phyloP scores from a whole-genome alignment of 768 basidiomycete species.

The Daedalea quercina region DNA sequence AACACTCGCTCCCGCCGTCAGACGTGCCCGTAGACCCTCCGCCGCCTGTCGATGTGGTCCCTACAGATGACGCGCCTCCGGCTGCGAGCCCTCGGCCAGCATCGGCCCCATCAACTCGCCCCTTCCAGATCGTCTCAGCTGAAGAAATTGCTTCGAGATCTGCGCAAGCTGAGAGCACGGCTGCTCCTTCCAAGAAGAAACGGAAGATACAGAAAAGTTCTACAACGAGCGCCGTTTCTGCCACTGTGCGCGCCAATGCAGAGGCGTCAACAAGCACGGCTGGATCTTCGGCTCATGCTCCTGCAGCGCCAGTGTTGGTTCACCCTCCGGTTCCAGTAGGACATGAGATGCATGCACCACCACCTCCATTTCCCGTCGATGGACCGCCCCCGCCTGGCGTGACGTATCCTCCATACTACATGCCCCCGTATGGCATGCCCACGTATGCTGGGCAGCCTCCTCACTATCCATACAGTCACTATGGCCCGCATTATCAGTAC shows the following conservation, averaged over 20 bases:
- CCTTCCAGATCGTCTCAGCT: background rate
- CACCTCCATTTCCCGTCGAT: conserved; percentile 12
- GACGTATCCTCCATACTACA: conserved; percentile 29
- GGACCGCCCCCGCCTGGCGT: conserved; percentile 17
- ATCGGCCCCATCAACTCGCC: background rate
- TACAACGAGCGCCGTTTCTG: background rate
- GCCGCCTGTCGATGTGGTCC: background rate
- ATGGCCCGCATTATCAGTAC: background rate
- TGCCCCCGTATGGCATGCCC: conserved; percentile 29
- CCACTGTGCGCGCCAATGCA: background rate
- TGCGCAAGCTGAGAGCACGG: background rate
- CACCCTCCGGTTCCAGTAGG: background rate
- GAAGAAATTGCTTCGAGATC: background rate
- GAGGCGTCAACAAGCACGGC: background rate
- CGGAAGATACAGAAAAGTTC: background rate
- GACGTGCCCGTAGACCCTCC: no score
- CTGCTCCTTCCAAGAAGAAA: conserved; percentile 4
- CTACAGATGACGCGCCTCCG: background rate
- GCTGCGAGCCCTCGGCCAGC: background rate
- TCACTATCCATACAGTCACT: conserved; percentile 11
- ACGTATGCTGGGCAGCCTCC: conserved; percentile 14
- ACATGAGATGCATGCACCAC: conserved; percentile 1
- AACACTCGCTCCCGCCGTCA: no score
- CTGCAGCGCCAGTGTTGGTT: background rate
- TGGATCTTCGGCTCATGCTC: background rate